Base-by-base conservation (phyloP, 208 protist species). In the Leishmania tarentolae region DNA sequence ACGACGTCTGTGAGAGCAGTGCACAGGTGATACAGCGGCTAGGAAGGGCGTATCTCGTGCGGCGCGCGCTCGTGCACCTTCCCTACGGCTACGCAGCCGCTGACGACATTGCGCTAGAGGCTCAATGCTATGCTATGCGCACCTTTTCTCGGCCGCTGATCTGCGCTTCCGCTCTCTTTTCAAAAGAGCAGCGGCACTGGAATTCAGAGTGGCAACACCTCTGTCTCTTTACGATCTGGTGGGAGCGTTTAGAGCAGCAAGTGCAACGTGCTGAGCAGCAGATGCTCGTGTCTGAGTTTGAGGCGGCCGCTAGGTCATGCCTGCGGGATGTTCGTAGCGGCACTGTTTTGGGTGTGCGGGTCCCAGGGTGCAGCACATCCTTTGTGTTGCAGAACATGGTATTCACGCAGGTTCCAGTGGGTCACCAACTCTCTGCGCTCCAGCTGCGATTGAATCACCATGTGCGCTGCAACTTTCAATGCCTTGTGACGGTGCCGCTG, bases 321-420 rank as follows among this genome's bases (percentile, higher is more conserved):
- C 44, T 80, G 52, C 44, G 7, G 3, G 77, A 53, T 28, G 72
- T 75, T 70, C 83, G 74, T 31, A 50, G 57, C 46, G 83, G 76
- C 0, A 9, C 65, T 24, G 46, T 61, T 63, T 31, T 37, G 2
- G 83, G 52, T 1, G 37, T 65, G 46, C 63, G 70, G 9, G 77
- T 86, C n/a, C 65, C 75, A 19, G 81, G 47, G 56, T 90, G 85
- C 82, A 82, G 73, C 70, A 90, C 84, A n/a, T 86, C 88, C 8
- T 88, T 90, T 75, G 85, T 90, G 35, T 46, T 84, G 80, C 84
- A 88, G 61, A 92, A 92, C 79, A 88, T 93, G 44, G 76, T 92
- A 28, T 83, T 93, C 72, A 88, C 81, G 15, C 86, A 80, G 44
- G 75, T 91, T 37, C 71, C 87, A 28, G 57, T 66, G 24, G 66